Percentiles rank a stretch among this genome's conserved stretches.
These are phyloP conservation scores for Pseudogymnoascus sp. DNA, from an alignment of 2,329 filamentous ascomycete genomes.

Conservation along the genomic window DNA sequence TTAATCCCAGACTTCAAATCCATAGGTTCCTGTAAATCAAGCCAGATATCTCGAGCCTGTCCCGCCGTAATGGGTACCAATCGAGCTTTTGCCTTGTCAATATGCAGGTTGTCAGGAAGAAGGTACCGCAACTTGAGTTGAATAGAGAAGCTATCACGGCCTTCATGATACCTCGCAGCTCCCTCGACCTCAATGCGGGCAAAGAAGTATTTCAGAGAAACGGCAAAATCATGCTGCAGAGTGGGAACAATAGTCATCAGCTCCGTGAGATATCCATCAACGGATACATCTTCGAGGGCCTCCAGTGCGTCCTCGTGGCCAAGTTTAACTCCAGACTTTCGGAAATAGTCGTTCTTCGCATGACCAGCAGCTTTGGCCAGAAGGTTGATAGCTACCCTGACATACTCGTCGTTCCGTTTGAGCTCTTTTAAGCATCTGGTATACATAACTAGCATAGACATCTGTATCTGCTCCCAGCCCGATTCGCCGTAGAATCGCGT, in stretches of 20 bases:
- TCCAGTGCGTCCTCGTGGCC: conserved; percentile 11
- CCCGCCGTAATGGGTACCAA: conserved; percentile 50
- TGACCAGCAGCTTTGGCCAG: conserved; percentile 58
- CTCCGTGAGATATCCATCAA: conserved; percentile 26
- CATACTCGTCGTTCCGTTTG: conserved; percentile 69
- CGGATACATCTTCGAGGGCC: conserved; percentile 16
- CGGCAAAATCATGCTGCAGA: conserved; percentile 54
- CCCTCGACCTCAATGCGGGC: conserved; percentile 60
- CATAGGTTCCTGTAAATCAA: conserved; percentile 39
- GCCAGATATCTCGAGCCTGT: conserved; percentile 59
- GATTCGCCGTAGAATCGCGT: conserved; percentile 71
- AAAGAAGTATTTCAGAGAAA: conserved; percentile 70
- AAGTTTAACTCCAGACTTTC: conserved; percentile 25
- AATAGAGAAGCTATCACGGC: conserved; percentile 69
- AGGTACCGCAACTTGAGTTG: conserved; percentile 63
- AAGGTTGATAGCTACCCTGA: conserved; percentile 66
- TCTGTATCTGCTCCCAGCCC: conserved; percentile 72
- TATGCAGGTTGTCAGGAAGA: conserved; percentile 59
- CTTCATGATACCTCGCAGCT: conserved; percentile 60
- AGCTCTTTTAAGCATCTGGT: conserved; percentile 73
- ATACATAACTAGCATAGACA: conserved; percentile 81
- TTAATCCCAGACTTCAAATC: conserved; percentile 41
- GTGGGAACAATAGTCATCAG: conserved; percentile 24
- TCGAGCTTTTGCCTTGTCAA: conserved; percentile 59
- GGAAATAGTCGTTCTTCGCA: conserved; percentile 42